A percentile compares a stretch with the other conserved stretches of the same genome.
phyloP scores from a whole-genome alignment of 2,329 filamentous ascomycete species.

The Blastomyces parvus region DNA sequence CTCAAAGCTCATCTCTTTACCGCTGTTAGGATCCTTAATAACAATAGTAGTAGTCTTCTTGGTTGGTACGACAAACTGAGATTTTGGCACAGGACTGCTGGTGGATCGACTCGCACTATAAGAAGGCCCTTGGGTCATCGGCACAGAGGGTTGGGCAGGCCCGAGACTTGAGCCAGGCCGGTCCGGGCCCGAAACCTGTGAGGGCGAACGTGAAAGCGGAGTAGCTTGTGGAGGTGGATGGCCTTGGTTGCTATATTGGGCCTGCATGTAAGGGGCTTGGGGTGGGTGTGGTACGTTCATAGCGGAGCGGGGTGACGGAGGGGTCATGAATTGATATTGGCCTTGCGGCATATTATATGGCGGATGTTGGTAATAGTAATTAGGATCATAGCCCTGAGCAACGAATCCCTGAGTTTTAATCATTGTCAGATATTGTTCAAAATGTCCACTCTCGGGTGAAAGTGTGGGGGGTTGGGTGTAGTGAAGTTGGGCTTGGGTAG shows the following conservation, averaged over 20 bases:
- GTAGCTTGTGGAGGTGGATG: slow-evolving; percentile 49
- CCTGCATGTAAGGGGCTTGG: slow-evolving; percentile 41
- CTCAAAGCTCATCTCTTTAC: slow-evolving; percentile 60
- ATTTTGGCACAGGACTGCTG: slow-evolving; percentile 51
- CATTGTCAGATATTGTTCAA: slow-evolving; percentile 62
- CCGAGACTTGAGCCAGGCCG: slow-evolving; percentile 51
- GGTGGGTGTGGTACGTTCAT: slow-evolving; percentile 35
- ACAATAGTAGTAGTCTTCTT: slow-evolving; percentile 59
- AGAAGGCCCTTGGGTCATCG: slow-evolving; percentile 25
- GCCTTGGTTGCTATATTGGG: slow-evolving; percentile 40
- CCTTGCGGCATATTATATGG: slow-evolving; percentile 27
- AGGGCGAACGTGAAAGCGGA: slow-evolving; percentile 72
- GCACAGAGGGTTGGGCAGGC: slow-evolving; percentile 45
- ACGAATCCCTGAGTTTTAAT: slow-evolving; percentile 54
- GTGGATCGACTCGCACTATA: slow-evolving; percentile 48
- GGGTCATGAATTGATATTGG: slow-evolving; percentile 34
- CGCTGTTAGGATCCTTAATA: slow-evolving; percentile 76
- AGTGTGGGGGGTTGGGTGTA: slow-evolving; percentile 45
- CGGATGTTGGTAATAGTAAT: slow-evolving; percentile 35
- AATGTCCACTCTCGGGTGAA: slow-evolving; percentile 59
- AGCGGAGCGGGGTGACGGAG: slow-evolving; percentile 40
- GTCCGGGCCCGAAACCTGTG: slow-evolving; percentile 64
- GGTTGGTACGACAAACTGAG: slow-evolving; percentile 54
- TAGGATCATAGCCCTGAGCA: slow-evolving; percentile 42
- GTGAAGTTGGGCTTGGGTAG: slow-evolving; percentile 19